Base-by-base conservation (phyloP, 2,329 filamentous ascomycete species). In the Ascochyta pisi region DNA sequence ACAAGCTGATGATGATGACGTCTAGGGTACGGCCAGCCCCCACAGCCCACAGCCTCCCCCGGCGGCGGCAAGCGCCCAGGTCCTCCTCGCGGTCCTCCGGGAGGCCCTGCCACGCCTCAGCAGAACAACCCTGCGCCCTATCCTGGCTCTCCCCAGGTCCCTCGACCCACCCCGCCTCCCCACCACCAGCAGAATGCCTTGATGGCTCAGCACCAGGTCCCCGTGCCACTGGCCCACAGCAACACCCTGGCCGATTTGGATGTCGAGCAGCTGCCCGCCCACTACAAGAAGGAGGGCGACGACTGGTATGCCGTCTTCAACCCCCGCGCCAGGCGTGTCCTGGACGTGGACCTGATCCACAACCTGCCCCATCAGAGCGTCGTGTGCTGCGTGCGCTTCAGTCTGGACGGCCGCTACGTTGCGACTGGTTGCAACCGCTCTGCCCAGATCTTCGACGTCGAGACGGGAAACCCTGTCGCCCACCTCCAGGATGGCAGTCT, bases 241-340 rank as follows among this genome's bases (percentile, higher is more conserved):
- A 90, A 90, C 67, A 86, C 89, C 49, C 83, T 97, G 26, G 91
- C 91, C 47, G 94, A 98, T 63, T 84, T 97, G 57, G 92, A 96
- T 66, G 86, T 90, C 6, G 92, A 97, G 58, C 86, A 91, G 58
- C 83, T 98, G 37, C 92, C 93, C 27, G 85, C 89, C 1, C 88
- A 92, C 66, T 86, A 92, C 62, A 98, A 98, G 84, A 93, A 94
- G 74, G 90, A 92, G 54, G 90, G 91, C 27, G 82, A 86, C 40
- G 95, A 98, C 74, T 99, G 95, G 95, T 96, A 96, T 74, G 94
- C 91, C 40, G 91, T 98, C 63, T 99, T 97, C 84, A 97, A 99
- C 78, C 92, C 94, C 40, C 86, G 89, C 54, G 90, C 97, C 34
- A 91, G 91, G 60, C 91, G 95, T 56, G 87, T 92, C 47, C 82